Base-by-base conservation (phyloP, 2,329 filamentous ascomycete genomes). In the Aureobasidium sp. region DNA sequence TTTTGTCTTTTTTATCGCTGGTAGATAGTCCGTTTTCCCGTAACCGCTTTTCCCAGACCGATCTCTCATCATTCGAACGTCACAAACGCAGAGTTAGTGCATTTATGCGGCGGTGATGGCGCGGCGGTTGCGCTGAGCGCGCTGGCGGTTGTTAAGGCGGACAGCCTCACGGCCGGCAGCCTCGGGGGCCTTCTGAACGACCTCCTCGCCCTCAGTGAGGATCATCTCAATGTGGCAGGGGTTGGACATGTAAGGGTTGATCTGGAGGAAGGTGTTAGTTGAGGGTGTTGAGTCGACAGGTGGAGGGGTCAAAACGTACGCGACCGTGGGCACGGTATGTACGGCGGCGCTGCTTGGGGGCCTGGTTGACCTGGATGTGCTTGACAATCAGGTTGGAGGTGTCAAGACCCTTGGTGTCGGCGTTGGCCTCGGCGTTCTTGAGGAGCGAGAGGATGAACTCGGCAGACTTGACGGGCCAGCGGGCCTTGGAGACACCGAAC, bases 321-420 rank as follows among this genome's bases (percentile, higher is more conserved):
- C 94, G 91, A 87, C 94, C 94, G 86, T 99, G 94, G 69, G 95
- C 95, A 87, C 94, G 92, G 90, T 99, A 99, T 77, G 94, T 99
- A 80, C 94, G 89, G 83, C 94, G 87, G 78, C 94, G 88, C 86
- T 97, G 93, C 89, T 97, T 97, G 75, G 94, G 94, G 73, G 94
- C 95, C 86, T 99, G 94, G 90, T 99, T 99, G 86, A 99, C 94
- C 85, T 99, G 94, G 83, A 99, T 99, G 89, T 97, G 95, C 90
- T 97, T 97, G 83, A 99, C 90, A 77, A 97, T 82, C 77, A 99
- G 85, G 86, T 95, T 95, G 82, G 87, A 88, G 77, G 92, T 97
- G 82, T 99, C 91, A 75, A 96, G 90, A 75, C 92, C 91, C 86
- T 96, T 96, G 79, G 90, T 89, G 74, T 96, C 92, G 78, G 91